Conservation (phyloP, 2,329 filamentous ascomycete species). For the Fusarium sp. region DNA sequence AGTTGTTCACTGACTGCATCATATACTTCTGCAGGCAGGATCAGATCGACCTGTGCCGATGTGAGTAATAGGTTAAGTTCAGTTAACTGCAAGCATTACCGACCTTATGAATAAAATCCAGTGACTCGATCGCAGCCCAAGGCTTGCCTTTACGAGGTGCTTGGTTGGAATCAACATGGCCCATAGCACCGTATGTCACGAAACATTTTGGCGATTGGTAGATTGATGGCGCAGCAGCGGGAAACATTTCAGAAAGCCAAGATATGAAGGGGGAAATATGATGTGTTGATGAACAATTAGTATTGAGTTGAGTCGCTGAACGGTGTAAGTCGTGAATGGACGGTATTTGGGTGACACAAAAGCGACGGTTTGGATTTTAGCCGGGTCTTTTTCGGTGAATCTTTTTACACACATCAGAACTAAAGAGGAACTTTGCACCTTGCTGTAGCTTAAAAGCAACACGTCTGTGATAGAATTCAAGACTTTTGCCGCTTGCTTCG, state of each 20-base stretch:
- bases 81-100: not conserved
- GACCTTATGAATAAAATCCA: constrained; percentile 78
- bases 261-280: not conserved
- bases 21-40: constrained; percentile 76
- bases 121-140: constrained; percentile 75
- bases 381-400: constrained; percentile 49
- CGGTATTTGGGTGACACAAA: constrained; percentile 9
- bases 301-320: not conserved
- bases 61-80: not conserved
- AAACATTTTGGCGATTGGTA: constrained; percentile 76
- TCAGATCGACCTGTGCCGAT: constrained; percentile 68
- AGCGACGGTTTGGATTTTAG: constrained; percentile 24
- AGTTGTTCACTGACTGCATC: constrained; percentile 67
- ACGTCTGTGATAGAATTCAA: not conserved
- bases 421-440: constrained; percentile 64
- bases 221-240: constrained; percentile 58
- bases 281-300: too few relatives aligned
- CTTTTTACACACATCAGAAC: constrained; percentile 57
- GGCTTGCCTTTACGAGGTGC: constrained; percentile 79
- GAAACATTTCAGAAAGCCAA: constrained; percentile 56
- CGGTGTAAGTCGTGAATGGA: constrained; percentile 22
- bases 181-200: constrained; percentile 76
- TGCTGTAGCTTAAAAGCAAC: constrained; percentile 14
- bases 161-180: constrained; percentile 77
- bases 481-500: not conserved